A percentile compares a stretch with the other conserved stretches of the same genome.
Conservation (phyloP, 2,329 filamentous ascomycete genomes). For the Trichoderma hamatum region DNA sequence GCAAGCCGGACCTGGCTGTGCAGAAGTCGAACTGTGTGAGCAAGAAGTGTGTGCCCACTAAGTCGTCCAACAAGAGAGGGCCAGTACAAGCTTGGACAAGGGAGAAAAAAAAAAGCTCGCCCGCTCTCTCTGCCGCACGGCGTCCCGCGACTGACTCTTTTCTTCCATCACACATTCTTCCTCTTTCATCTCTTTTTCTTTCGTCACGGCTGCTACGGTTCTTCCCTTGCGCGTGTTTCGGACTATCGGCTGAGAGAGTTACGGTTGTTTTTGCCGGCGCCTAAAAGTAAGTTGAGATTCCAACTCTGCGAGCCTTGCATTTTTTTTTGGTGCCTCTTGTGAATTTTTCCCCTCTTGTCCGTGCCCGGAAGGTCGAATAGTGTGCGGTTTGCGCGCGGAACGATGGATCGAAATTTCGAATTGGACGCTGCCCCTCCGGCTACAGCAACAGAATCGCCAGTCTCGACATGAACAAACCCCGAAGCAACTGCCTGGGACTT, state of each 20-base stretch:
- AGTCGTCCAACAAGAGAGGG: constrained; percentile 32
- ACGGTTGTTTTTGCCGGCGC: constrained; percentile 54
- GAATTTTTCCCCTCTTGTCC: constrained; percentile 32
- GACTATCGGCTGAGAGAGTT: constrained; percentile 48
- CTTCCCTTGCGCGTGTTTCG: constrained; percentile 54
- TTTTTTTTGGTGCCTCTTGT: constrained; percentile 30
- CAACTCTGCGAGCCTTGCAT: constrained; percentile 23
- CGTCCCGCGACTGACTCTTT: constrained; percentile 39
- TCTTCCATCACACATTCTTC: constrained; percentile 34
- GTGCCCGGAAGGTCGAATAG: constrained; percentile 28
- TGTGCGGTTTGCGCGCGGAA: constrained; percentile 24
- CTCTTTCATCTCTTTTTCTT: constrained; percentile 41
- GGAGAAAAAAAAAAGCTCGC: constrained; percentile 42
- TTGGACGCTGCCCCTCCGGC: constrained; percentile 29
- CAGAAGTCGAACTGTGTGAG: constrained; percentile 27
- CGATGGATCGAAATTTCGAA: constrained; percentile 19
- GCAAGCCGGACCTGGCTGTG: constrained; percentile 34
- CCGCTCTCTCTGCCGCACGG: constrained; percentile 40
- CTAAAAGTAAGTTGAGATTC: constrained; percentile 54
- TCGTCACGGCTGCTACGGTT: constrained; percentile 48
- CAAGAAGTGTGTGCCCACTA: constrained; percentile 24
- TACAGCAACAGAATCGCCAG: constrained; percentile 23
- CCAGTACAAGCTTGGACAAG: constrained; percentile 38
- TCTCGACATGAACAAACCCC: constrained; percentile 6
- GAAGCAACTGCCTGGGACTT: background rate